Conservation (phyloP, 805 yeast genomes). For the Kluyveromyces lactis region DNA sequence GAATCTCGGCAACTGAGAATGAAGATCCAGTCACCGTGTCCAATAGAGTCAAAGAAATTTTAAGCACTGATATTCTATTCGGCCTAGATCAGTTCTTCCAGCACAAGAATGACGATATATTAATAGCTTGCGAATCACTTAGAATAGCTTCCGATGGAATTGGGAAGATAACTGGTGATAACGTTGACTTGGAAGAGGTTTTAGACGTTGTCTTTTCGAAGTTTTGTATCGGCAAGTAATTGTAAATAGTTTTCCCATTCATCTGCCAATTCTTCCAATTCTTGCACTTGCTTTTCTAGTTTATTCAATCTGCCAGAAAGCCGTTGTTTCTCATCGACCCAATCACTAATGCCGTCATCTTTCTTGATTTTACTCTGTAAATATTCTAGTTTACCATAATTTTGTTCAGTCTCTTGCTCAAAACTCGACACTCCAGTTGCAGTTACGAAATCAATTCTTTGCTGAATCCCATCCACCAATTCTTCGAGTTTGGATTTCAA, state of each 20-base stretch:
- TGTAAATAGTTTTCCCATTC: conserved; percentile 39
- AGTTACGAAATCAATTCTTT: conserved; percentile 19
- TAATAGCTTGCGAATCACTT: conserved; percentile 71
- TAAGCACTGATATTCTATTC: conserved; percentile 64
- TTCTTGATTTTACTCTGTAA: conserved; percentile 18
- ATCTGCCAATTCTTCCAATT: conserved; percentile 37
- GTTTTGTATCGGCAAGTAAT: conserved; percentile 86
- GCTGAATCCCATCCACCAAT: conserved; percentile 18
- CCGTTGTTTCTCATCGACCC: conserved; percentile 24
- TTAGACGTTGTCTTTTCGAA: conserved; percentile 84
- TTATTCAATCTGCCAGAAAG: conserved; percentile 16
- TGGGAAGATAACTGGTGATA: conserved; percentile 86
- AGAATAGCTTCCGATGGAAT: conserved; percentile 73
- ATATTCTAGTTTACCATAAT: conserved; percentile 18
- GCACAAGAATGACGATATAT: conserved; percentile 52
- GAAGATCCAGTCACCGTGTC: conserved; percentile 68
- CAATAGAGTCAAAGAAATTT: conserved; percentile 63
- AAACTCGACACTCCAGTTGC: conserved; percentile 22
- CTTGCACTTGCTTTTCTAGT: conserved; percentile 31
- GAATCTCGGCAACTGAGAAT: conserved; percentile 38
- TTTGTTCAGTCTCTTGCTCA: conserved; percentile 14
- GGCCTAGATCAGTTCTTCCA: conserved; percentile 60
- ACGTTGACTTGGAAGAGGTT: conserved; percentile 83
- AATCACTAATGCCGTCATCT: conserved; percentile 14
- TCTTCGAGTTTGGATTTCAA: conserved; percentile 17